A percentile compares a stretch with the other conserved stretches of the same genome.
Evolutionary conservation across 202 grass and related monocot genomes (phyloP).

Genomic region (Saccharum hybrid): DNA sequence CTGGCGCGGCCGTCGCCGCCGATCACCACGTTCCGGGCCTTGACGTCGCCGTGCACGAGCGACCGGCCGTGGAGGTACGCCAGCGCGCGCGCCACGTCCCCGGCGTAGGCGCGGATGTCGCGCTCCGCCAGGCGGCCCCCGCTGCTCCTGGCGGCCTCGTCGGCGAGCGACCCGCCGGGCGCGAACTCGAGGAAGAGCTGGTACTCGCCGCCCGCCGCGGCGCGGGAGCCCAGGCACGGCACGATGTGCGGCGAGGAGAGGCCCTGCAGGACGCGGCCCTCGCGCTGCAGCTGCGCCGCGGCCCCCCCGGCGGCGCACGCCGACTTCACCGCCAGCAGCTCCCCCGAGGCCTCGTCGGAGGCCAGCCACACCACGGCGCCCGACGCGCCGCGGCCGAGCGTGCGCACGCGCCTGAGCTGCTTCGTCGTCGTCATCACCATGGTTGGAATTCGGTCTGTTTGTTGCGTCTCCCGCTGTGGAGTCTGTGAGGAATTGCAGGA

Average conservation of each 20-base stretch:
- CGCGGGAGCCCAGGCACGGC: conserved; percentile 54
- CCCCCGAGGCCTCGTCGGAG: conserved; percentile 48
- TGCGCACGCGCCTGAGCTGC: conserved; percentile 52
- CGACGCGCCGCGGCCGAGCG: conserved; percentile 68
- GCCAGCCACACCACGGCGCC: conserved; percentile 72
- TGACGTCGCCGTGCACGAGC: conserved; percentile 64
- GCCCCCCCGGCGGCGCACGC: conserved; percentile 2
- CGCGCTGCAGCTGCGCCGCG: conserved; percentile 41
- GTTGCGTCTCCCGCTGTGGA: background rate
- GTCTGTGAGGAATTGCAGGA: background rate
- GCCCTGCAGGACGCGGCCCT: conserved; percentile 42
- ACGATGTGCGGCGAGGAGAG: conserved; percentile 68
- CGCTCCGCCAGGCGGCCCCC: conserved; percentile 47
- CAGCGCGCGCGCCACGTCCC: conserved; percentile 45
- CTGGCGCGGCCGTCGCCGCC: conserved; percentile 54
- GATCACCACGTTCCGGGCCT: conserved; percentile 62
- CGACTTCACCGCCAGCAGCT: conserved; percentile 73
- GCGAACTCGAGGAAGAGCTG: conserved; percentile 72
- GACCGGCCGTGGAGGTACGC: conserved; percentile 55
- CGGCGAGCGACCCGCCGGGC: conserved; percentile 56
- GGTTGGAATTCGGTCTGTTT: background rate
- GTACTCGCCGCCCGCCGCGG: conserved; percentile 38
- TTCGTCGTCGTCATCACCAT: background rate
- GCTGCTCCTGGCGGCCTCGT: conserved; percentile 39
- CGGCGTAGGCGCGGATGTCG: conserved; percentile 45